These are phyloP conservation scores for Orbilia blumenaviensis DNA, from an alignment of 2,329 filamentous ascomycete genomes.

Conservation along the genomic window DNA sequence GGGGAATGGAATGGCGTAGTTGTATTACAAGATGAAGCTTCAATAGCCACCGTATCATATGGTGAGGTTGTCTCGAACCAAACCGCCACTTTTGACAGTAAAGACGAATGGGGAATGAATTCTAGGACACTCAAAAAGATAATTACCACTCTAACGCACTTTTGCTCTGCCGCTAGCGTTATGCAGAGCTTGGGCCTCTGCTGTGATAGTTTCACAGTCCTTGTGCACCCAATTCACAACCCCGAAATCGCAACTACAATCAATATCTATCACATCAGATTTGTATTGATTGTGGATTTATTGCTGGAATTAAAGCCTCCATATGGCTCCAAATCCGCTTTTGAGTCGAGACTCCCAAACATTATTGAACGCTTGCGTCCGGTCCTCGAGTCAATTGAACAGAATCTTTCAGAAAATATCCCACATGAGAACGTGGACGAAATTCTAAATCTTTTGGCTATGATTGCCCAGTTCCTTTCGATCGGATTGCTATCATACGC, in stretches of 20 bases:
- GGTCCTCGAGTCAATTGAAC: background rate
- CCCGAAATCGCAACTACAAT: background rate
- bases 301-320: background rate
- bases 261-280: background rate
- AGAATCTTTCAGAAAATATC: background rate
- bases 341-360: background rate
- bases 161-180: background rate
- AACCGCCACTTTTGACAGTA: background rate
- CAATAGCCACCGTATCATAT: too few species aligned
- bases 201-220: slow-evolving; percentile 14
- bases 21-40: background rate
- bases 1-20: background rate
- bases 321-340: background rate
- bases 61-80: background rate
- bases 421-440: background rate
- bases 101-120: too few species aligned
- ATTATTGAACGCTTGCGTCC: background rate
- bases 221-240: background rate
- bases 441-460: background rate
- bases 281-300: background rate
- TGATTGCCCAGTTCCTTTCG: slow-evolving; percentile 14
- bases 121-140: background rate
- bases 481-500: slow-evolving; percentile 13
- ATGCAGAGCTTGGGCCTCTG: slow-evolving; percentile 9
- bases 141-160: background rate